Evolutionary conservation across 306 rosid species (phyloP), one percentile per base, ranked within the genome.

Genomic region (Acmispon strigosus): DNA sequence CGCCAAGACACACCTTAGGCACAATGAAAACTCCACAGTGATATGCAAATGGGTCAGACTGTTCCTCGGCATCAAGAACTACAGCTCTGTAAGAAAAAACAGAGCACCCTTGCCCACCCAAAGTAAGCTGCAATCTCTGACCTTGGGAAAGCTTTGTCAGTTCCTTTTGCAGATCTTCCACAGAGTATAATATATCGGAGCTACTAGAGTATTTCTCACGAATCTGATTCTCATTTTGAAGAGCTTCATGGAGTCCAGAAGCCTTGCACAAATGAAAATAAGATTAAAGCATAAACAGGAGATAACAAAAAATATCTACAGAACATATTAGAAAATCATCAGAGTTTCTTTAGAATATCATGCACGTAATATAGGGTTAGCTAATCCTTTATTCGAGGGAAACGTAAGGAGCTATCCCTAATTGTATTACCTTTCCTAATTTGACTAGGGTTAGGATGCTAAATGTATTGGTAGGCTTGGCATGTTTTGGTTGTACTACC

Each of bases 1-100:
- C n/a, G 61, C 53, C 34, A 72, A 22, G 61, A 66, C 87, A 80
- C 49, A 93, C 97, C 96, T 90, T 88, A 39, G 98, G 98, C 79
- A 93, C 98, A 69, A 93, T 84, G 87, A 93, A 90, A 83, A 89
- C 94, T 63, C 94, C 98, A 60, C 96, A 93, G 61, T 87, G 90
- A 66, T 93, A 93, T 18, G 57, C 63, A 76, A 87, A 90, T 32
- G 89, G 81, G 51, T 80, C 88, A 78, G 87, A 82, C 45, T 77
- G 89, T 60, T 86, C 84, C 74, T 50, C 86, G 16, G 98, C 91
- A 79, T 93, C 98, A 73, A 93, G 96, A 83, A 93, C 80, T 69
- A 90, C 76, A 18, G 96, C 84, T 78, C 82, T 83, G 72, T 89
- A 93, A 81, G 83, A 79, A 80, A 83, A 89, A 61, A 29, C 76